These are phyloP conservation scores for Lodderomyces oxycetoniae DNA, from an alignment of 1,139 yeast species.

Conservation along the genomic window DNA sequence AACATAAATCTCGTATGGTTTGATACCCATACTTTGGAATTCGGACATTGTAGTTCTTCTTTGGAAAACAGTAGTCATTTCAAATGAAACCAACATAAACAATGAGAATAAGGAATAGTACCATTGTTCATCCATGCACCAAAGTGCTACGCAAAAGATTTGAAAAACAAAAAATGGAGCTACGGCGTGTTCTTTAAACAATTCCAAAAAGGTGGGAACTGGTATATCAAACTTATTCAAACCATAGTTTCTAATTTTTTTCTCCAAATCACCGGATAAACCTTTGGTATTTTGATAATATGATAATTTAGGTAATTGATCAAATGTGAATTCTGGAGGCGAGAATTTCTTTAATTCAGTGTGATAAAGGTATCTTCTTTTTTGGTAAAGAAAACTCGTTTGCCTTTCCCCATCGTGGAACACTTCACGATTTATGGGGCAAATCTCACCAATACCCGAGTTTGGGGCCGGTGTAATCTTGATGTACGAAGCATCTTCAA, in stretches of 20 bases:
- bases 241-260: constrained; percentile 64
- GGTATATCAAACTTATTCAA: constrained; percentile 89
- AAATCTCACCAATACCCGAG: constrained; percentile 81
- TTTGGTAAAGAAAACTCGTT: constrained; percentile 78
- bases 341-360: constrained; percentile 51
- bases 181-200: constrained; percentile 95
- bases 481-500: constrained; percentile 65
- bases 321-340: constrained; percentile 79
- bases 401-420: constrained; percentile 60
- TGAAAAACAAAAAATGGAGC: constrained; percentile 98
- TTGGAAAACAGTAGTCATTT: constrained; percentile 91
- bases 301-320: constrained; percentile 54
- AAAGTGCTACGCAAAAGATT: constrained; percentile 88
- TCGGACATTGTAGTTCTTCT: constrained; percentile 92
- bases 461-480: constrained; percentile 80
- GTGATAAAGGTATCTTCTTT: constrained; percentile 80
- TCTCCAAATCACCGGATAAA: constrained; percentile 53
- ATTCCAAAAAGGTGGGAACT: constrained; percentile 82
- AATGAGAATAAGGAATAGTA: constrained; percentile 87
- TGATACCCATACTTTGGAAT: constrained; percentile 95
- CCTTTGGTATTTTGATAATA: constrained; percentile 64
- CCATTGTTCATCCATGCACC: constrained; percentile 98
- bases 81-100: constrained; percentile 89
- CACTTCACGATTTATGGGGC: constrained; percentile 53
- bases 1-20: constrained; percentile 77